Conservation (phyloP, 2,329 filamentous ascomycete species). For the Chaetothyriales sp. region DNA sequence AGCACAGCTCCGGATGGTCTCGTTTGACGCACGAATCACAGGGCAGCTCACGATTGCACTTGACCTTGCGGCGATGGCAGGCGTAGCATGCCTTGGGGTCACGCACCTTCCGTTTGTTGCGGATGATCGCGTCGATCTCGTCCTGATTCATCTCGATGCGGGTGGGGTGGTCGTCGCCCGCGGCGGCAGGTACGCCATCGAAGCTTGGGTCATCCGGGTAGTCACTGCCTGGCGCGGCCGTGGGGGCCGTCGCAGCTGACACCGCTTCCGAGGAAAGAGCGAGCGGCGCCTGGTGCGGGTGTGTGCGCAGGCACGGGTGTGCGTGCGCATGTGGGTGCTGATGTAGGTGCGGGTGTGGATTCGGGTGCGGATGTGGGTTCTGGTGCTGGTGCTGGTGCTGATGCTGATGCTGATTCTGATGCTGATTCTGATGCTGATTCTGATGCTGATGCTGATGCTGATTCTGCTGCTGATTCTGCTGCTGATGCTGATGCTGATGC, state of each 20-base stretch:
- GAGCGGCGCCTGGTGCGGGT: background rate
- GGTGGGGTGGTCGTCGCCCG: conserved; percentile 3
- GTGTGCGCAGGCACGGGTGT: too few relatives aligned
- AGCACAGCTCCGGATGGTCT: conserved; percentile 36
- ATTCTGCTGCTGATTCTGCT: background rate
- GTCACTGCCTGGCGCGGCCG: background rate
- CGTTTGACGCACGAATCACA: conserved; percentile 37
- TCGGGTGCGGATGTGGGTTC: too few relatives aligned
- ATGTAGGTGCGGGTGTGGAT: too few relatives aligned
- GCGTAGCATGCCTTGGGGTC: conserved; percentile 28
- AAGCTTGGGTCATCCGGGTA: conserved; percentile 9
- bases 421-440: background rate
- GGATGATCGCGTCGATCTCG: conserved; percentile 35
- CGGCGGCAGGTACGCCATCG: conserved; percentile 1
- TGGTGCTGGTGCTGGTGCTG: background rate
- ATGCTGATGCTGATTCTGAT: background rate
- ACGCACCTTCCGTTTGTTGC: conserved; percentile 34
- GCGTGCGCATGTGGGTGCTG: too few relatives aligned
- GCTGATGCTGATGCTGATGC: background rate
- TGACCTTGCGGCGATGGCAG: conserved; percentile 24
- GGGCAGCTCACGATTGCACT: conserved; percentile 36
- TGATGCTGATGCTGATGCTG: background rate
- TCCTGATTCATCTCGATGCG: conserved; percentile 29
- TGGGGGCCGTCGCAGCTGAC: background rate
- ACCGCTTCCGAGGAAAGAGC: background rate